Base-by-base conservation (phyloP, 2,329 filamentous ascomycete genomes). In the Cladosporium sp. region DNA sequence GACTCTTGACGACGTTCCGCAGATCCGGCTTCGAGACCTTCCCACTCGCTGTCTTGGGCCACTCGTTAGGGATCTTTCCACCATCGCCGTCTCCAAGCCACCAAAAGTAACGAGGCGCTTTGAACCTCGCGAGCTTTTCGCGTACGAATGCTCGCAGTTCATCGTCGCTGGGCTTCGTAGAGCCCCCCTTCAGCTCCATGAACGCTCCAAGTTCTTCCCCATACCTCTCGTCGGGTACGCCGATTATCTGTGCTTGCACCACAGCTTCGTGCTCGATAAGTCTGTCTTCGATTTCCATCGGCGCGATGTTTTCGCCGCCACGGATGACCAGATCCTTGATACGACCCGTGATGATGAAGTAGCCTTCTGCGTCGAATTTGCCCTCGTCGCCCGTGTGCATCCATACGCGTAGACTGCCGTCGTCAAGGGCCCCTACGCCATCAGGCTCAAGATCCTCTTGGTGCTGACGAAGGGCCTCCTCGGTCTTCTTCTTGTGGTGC, bases 401-500 rank as follows among this genome's bases (percentile, higher is more conserved):
- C 89, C 90, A 92, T 24, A 26, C 41, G 14, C 61, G 34, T 24
- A 64, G 61, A 49, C 26, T 44, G 15, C 61, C 61, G n/a, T 64
- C 61, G 51, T 64, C 61, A 7, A 64, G 61, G 3, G 61, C 61
- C n/a, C 61, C 61, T 12, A 64, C 61, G 28, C 61, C 61, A 65
- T 87, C 71, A 83, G 78, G 57, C 55, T 51, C 44, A 28, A 59
- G 44, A 24, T 68, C 71, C 24, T 71, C 64, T 34, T 55, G 36
- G 38, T 64, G 61, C 41, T 32, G 36, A 6, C 89, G 82, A 32
- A 92, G 85, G 68, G 91, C 84, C 73, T 93, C 90, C 0, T 84
- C 86, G 1, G 90, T 93, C 82, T 92, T 93, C 73, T 88, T 86
- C 51, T 86, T 85, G 77, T 92, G 92, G 73, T 91, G 79, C 80